Evolutionary conservation across 1,139 yeast species (phyloP), one percentile per base, ranked within the genome.

Genomic region (Candida pseudoviswanathii): DNA sequence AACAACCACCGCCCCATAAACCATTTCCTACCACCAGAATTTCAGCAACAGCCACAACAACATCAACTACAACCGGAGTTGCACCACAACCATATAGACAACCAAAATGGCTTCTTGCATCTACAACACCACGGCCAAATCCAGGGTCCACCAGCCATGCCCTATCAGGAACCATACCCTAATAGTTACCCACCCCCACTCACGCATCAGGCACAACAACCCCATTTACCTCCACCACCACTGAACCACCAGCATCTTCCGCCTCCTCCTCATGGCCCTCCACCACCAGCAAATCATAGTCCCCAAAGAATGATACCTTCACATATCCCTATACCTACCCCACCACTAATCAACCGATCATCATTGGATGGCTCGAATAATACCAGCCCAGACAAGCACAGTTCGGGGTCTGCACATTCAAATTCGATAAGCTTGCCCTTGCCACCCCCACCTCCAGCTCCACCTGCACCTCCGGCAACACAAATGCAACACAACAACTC

Each of bases 361-460:
- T 41, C 46, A 4, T 39, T 34, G 26, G 43, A 46, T n/a, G 41
- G 47, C 8, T 44, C 48, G 9, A 43, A 43, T 33, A 24, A 40
- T n/a, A 41, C 37, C 11, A 49, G 49, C 38, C 49, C 51, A 3
- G 24, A 43, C 2, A 38, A 32, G 16, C 27, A 24, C 25, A 26
- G 42, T 10, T 9, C 33, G 2, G 24, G 41, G 9, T 43, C 51
- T 26, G 31, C 27, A 1, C 38, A 34, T 11, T 39, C 50, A 2
- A 48, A 43, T 42, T 22, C 32, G 4, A 47, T 36, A 24, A 40
- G 34, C 29, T 31, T 51, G 7, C 54, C 52, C 5, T 44, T 51
- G 26, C 54, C 54, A 9, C 52, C 48, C n/a, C 53, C 49, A 3
- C 51, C 54, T 3, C 33, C 55, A 1, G 51, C 44, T 5, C 51